Conservation (phyloP, 495 filamentous ascomycete genomes). For the Penicillium taxi region DNA sequence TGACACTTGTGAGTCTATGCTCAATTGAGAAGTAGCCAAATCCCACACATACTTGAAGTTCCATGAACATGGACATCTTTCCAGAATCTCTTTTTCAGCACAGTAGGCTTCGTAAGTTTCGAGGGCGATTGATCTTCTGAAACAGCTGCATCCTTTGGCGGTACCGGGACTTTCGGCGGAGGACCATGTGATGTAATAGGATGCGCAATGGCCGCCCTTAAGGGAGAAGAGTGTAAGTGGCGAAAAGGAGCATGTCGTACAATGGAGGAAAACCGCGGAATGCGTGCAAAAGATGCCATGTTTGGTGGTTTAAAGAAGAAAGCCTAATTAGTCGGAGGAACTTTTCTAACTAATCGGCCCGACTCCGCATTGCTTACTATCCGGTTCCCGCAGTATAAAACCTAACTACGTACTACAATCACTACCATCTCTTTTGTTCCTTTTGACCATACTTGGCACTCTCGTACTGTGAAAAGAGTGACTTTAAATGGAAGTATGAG, state of each 20-base stretch:
- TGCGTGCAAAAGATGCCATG: slow-evolving; percentile 21
- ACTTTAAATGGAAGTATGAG: no score
- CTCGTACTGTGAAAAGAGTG: no score
- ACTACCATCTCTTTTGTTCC: no score
- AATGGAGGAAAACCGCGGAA: slow-evolving; percentile 14
- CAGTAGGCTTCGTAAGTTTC: slow-evolving; percentile 28
- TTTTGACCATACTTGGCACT: no score
- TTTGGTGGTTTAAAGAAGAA: not conserved
- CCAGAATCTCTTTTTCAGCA: slow-evolving; percentile 70
- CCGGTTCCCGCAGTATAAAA: no score
- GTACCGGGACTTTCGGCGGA: slow-evolving; percentile 66
- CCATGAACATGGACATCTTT: slow-evolving; percentile 61
- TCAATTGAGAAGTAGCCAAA: not conserved
- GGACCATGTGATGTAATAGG: slow-evolving; percentile 76
- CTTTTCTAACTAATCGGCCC: no score
- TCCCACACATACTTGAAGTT: slow-evolving; percentile 37
- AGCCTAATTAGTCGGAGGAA: no score
- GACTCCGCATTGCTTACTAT: no score
- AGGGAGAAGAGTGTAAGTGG: slow-evolving; percentile 46
- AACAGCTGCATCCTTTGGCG: slow-evolving; percentile 47
- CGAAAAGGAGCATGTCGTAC: slow-evolving; percentile 12
- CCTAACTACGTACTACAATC: no score
- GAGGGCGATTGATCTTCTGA: slow-evolving; percentile 38
- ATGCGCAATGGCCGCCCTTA: slow-evolving; percentile 48
- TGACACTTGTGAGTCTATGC: not conserved